phyloP scores from a whole-genome alignment of 164 flowering plant genomes.

The Vitis riparia region DNA sequence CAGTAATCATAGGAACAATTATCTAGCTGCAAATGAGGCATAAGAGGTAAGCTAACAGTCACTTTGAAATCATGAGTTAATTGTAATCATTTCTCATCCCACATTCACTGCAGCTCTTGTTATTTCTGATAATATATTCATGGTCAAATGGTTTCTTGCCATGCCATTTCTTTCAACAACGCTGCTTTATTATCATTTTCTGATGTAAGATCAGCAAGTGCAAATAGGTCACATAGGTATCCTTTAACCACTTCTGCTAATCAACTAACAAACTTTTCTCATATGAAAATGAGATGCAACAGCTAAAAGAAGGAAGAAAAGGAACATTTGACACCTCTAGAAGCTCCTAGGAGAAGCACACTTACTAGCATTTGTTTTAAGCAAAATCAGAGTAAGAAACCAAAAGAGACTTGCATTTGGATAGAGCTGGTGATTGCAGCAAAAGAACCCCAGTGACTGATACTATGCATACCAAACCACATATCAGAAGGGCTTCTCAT shows the following conservation, averaged over 20 bases:
- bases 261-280: background rate
- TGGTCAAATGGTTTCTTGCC: no score
- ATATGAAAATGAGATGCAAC: background rate
- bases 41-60: no score
- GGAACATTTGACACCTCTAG: background rate
- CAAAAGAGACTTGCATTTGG: background rate
- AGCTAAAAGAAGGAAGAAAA: background rate
- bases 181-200: no score
- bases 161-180: no score
- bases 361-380: background rate
- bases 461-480: constrained; percentile 6
- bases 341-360: background rate
- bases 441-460: constrained; percentile 1
- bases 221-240: no score
- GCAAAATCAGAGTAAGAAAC: constrained; percentile 3
- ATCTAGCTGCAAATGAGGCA: no score
- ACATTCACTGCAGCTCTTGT: no score
- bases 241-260: background rate
- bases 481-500: constrained; percentile 52
- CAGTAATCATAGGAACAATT: no score
- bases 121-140: no score
- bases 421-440: background rate
- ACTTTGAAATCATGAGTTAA: no score
- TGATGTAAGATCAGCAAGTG: no score
- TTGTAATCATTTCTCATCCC: no score